Percentiles rank a stretch among this genome's conserved stretches.
Evolutionary conservation across 2,329 filamentous ascomycete genomes (phyloP).

Genomic region (Chaetomium globosum): DNA sequence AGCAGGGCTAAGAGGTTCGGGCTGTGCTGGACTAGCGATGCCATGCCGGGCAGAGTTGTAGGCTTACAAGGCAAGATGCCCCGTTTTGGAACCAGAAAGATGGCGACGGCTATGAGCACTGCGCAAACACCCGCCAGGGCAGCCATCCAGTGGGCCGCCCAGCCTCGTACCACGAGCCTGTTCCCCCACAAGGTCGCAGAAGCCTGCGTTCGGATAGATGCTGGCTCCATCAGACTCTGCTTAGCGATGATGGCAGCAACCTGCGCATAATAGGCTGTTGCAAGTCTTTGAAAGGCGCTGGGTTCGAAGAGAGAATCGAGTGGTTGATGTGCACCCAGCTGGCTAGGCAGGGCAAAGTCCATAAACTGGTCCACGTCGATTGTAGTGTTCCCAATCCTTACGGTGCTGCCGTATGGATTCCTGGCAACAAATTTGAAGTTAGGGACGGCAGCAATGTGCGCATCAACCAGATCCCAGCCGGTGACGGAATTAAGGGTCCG

Average conservation of each 20-base stretch:
- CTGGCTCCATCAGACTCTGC: conserved; percentile 8
- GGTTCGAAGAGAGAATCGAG: background rate
- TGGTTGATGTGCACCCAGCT: background rate
- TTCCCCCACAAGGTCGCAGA: background rate
- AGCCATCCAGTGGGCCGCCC: conserved; percentile 15
- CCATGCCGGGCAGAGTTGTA: conserved; percentile 6
- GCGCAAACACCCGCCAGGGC: background rate
- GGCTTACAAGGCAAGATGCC: conserved; percentile 9
- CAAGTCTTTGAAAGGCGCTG: background rate
- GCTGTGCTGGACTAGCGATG: conserved; percentile 3
- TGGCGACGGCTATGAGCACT: background rate
- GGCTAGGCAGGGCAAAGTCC: background rate
- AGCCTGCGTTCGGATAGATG: background rate
- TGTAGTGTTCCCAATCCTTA: background rate
- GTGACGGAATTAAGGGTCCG: conserved; percentile 7
- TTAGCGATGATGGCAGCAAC: conserved; percentile 12
- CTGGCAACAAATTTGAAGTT: background rate
- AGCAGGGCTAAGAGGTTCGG: background rate
- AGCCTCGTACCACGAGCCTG: conserved; percentile 3
- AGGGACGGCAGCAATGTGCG: background rate
- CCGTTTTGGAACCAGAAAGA: background rate
- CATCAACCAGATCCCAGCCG: conserved; percentile 6
- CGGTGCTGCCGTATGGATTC: background rate
- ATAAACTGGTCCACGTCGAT: conserved; percentile 3
- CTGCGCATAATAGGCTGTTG: conserved; percentile 3